Base-by-base conservation (phyloP, 768 basidiomycete genomes). In the Russula olivacea region DNA sequence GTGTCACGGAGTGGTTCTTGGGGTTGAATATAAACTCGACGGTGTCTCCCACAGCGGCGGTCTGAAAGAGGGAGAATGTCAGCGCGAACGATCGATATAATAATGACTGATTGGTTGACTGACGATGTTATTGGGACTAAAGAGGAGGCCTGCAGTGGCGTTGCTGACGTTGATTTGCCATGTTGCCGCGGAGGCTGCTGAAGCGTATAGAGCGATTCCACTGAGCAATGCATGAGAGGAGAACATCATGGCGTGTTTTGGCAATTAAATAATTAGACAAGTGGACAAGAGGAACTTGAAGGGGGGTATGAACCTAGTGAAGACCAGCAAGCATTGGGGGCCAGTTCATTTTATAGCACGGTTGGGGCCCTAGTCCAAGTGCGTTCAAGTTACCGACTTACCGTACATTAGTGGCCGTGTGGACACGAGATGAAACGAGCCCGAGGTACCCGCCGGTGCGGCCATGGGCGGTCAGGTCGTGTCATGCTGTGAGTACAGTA, bases 1-100 rank as follows among this genome's bases (percentile, higher is more conserved):
- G 71, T 19, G 70, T 72, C 12, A 71, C 72, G 6, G 66, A 68
- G 66, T 74, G 74, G 59, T 72, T 74, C 55, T 72, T 73, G 55
- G 62, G 59, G 19, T 66, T 38, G 70, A 71, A 74, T 2, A 23
- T 43, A 64, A 72, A 74, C 10, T 21, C 14, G 61, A 74, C 56
- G 3, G 32, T 55, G 54, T 74, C 73, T 4, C 71, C 68, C 38
- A 55, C 15, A 15, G 49, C 36, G 7, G 69, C 72, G 15, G 9
- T 21, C 66, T 67, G 54, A 40, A 51, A 1, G 45, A 1, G 34
- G 32, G 6, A 34, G 7, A n/a, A 10, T 14, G 25, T 63, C 28
- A 58, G 56, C 30, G 19, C 14, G n/a, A 28, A 58, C 10, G 5
- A 14, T 36, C 41, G 8, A 38, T 34, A 7, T 1, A 19, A 36